Base-by-base conservation (phyloP, 225 moss, liverwort and hornwort genomes). In the Sphagnum contortum region DNA sequence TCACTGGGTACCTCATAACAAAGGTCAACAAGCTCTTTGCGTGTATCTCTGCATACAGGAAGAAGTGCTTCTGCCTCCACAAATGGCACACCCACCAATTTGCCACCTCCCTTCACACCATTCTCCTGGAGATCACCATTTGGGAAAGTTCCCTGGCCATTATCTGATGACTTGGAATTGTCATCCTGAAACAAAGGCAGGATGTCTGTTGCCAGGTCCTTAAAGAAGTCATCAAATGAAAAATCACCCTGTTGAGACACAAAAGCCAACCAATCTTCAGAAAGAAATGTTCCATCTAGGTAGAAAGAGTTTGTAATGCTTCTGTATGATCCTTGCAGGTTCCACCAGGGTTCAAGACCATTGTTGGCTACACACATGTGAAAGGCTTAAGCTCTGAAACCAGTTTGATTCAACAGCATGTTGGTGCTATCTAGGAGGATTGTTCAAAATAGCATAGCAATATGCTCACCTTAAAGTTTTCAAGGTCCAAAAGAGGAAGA, bases 181-280 rank as follows among this genome's bases (percentile, higher is more conserved):
- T 95, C 91, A 47, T 84, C 89, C 49, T 76, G 78, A 12, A 75
- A 68, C 2, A 81, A 78, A 57, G 86, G 86, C 72, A 89, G 68
- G n/a, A 83, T 84, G 69, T 92, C 89, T 70, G 70, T 60, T 55
- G 88, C 86, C 60, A 95, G 69, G 63, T 59, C 90, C 68, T 88
- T 89, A 71, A 86, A 95, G 61, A 95, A 92, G 13, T 90, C 92
- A 75, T 95, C 95, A 57, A 95, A 95, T 9, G 89, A 89, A 64
- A 95, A 95, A 11, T 73, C 75, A 49, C 92, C 95, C 95, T 95
- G 82, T 12, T 5, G 69, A 71, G 9, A 65, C 64, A 12, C 48
- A 48, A 6, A 47, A 49, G 1, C 29, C 29, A 29, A 29, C 29
- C 10, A 69, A 69, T 48, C 45, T 65, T 45, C 57, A 45, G 45